Conservation (phyloP, 148 eudicot genomes). For the Tetragonia tetragonoides region DNA sequence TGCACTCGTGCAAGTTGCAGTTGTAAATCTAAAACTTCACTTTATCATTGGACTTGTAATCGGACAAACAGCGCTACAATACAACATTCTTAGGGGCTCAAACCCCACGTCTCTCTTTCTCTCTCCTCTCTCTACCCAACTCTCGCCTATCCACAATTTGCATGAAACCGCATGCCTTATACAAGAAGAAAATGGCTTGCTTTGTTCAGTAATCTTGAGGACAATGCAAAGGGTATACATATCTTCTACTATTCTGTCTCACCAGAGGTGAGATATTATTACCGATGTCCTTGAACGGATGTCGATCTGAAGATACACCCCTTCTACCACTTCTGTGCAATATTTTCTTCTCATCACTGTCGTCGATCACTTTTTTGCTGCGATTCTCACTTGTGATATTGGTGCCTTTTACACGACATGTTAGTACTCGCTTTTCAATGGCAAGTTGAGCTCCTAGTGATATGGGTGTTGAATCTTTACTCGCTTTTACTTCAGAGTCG, state of each 20-base stretch:
- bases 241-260: slow-evolving; percentile 50
- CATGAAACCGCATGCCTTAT: too few species aligned
- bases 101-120: not conserved
- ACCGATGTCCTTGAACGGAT: slow-evolving; percentile 64
- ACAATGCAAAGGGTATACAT: slow-evolving; percentile 45
- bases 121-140: not conserved
- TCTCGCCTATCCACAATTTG: too few species aligned
- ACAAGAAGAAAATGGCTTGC: too few species aligned
- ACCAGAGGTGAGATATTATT: slow-evolving; percentile 53
- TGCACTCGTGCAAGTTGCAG: too few species aligned
- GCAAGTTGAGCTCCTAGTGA: slow-evolving; percentile 63
- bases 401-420: slow-evolving; percentile 48
- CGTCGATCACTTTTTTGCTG: slow-evolving; percentile 20
- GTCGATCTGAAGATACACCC: slow-evolving; percentile 31
- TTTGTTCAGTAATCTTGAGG: slow-evolving; percentile 25
- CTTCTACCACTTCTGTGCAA: slow-evolving; percentile 21
- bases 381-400: slow-evolving; percentile 20
- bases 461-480: slow-evolving; percentile 28
- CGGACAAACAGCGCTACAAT: not conserved
- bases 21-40: too few species aligned
- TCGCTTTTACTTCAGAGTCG: slow-evolving; percentile 18
- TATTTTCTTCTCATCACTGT: slow-evolving; percentile 31
- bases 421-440: slow-evolving; percentile 55
- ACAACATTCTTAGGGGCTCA: not conserved
- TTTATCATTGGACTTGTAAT: not conserved